These are phyloP conservation scores for Metschnikowia aberdeeniae DNA, from an alignment of 805 yeast species.

Conservation along the genomic window DNA sequence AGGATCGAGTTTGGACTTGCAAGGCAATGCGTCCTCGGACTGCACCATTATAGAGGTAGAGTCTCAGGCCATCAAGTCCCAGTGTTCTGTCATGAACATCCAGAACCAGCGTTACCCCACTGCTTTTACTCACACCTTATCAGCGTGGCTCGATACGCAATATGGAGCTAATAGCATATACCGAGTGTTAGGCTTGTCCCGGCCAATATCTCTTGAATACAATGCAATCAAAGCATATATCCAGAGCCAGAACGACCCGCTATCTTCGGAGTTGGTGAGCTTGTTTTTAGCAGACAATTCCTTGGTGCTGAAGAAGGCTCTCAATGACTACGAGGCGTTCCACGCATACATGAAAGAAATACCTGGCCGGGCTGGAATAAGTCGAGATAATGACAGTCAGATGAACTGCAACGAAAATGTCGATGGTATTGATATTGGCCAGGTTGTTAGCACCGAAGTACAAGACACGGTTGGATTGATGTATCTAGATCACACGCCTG, in stretches of 20 bases:
- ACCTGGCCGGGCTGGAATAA: background rate
- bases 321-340: background rate
- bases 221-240: background rate
- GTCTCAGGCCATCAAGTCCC: conserved; percentile 9
- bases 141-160: conserved; percentile 20
- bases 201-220: conserved; percentile 27
- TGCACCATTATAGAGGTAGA: conserved; percentile 29
- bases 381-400: background rate
- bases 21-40: conserved; percentile 45
- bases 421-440: background rate
- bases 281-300: background rate
- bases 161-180: conserved; percentile 13
- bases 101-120: conserved; percentile 26
- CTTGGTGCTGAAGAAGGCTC: background rate
- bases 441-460: conserved; percentile 10
- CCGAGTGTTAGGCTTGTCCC: conserved; percentile 27
- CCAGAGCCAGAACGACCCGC: background rate
- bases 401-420: background rate
- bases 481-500: conserved; percentile 10
- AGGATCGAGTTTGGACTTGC: conserved; percentile 41
- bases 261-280: background rate
- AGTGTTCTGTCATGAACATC: conserved; percentile 15
- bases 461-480: conserved; percentile 47
- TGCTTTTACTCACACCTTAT: conserved; percentile 21
- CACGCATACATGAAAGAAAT: background rate